phyloP scores from a whole-genome alignment of 2,329 filamentous ascomycete genomes.

The Trichoderma guizhouense region DNA sequence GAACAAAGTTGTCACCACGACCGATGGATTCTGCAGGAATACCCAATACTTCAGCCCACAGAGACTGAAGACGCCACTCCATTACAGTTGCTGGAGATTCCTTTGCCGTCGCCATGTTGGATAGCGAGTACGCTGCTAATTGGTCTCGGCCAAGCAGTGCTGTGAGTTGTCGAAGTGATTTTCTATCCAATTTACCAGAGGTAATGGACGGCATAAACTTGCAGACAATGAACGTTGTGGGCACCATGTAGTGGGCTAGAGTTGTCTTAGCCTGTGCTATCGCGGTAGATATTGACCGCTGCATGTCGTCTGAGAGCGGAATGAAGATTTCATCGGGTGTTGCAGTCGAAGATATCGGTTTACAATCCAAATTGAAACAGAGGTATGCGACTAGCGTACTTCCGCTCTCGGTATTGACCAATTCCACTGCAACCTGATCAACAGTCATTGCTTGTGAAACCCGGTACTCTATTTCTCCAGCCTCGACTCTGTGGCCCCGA shows the following conservation, averaged over 20 bases:
- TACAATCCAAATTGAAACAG: not conserved
- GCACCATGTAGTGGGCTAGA: slow-evolving; percentile 23
- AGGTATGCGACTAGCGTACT: not conserved
- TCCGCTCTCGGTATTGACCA: not conserved
- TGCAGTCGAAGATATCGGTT: not conserved
- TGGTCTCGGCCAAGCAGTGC: not conserved
- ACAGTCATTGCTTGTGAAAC: not conserved
- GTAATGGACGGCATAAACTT: slow-evolving; percentile 20
- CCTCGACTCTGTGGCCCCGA: slow-evolving; percentile 51
- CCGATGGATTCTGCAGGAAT: slow-evolving; percentile 27
- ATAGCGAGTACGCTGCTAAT: not conserved
- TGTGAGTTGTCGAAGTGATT: not conserved
- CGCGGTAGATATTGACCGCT: slow-evolving; percentile 3
- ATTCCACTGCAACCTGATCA: slow-evolving; percentile 1
- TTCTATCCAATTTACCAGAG: slow-evolving; percentile 18
- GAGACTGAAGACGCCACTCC: slow-evolving; percentile 16
- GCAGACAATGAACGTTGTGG: slow-evolving; percentile 19
- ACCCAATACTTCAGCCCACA: slow-evolving; percentile 33
- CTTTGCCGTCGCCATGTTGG: not conserved
- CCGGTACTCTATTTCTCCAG: slow-evolving; percentile 27
- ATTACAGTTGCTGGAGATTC: slow-evolving; percentile 17
- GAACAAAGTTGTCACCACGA: slow-evolving; percentile 18
- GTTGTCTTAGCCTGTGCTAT: slow-evolving; percentile 8
- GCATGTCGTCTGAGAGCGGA: not conserved
- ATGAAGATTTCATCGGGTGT: not conserved